Base-by-base conservation (phyloP, 1,139 yeast genomes). In the Wickerhamiella pararugosa region DNA sequence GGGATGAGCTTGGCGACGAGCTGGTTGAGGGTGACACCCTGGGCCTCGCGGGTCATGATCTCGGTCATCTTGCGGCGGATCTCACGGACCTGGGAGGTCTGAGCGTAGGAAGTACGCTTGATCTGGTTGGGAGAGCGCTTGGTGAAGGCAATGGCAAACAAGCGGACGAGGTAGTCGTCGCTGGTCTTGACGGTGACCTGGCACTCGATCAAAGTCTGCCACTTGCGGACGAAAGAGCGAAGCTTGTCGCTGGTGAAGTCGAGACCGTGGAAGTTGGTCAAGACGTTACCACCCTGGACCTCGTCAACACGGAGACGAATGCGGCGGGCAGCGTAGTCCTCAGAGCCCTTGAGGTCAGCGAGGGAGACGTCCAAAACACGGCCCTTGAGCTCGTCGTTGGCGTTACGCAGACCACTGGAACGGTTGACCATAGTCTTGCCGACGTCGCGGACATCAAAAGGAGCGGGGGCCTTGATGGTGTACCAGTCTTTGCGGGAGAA, bases 401-500 rank as follows among this genome's bases (percentile, higher is more conserved):
- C 90, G 72, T 78, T 81, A 76, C 79, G 62, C 68, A 83, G 74
- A 79, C 94, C 94, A 58, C 93, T 79, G 51, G 92, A 79, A 67
- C 81, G 80, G 90, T 83, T 83, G 66, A 83, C 87, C 61, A 83
- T 72, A 57, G 94, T 83, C 79, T 82, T 82, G 68, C 94, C 94
- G 62, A 81, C 93, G 63, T 80, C 79, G 70, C 93, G 80, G 79
- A 79, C 79, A 69, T 81, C 93, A 62, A 82, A 83, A 60, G 93
- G 81, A 63, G 94, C 76, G 63, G 94, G 94, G 56, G 94, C 94
- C 75, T 83, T 82, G 72, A 83, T 79, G 68, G 79, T 87, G 69
- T 73, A 83, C 94, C 94, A 82, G 63, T 82, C 94, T 74, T 83
- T 83, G 68, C 81, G 80, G 77, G 90, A 73, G 83, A 82, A 82